Evolutionary conservation across 2,329 filamentous ascomycete species (phyloP), one percentile per base, ranked within the genome.

Genomic region (Cryphonectria carpinicola): DNA sequence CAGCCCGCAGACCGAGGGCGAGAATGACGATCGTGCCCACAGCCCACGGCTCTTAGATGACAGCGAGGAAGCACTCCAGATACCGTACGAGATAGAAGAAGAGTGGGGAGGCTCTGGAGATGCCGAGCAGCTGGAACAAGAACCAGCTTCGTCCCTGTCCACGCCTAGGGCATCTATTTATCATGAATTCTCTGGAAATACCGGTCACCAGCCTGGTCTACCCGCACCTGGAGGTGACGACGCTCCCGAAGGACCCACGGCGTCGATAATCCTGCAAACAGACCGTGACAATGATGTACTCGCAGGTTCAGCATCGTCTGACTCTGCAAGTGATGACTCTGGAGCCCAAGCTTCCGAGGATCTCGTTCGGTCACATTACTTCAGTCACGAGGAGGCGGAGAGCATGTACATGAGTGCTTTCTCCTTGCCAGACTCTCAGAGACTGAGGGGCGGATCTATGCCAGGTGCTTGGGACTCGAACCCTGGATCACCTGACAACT

Each of bases 361-460:
- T 71, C 66, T 68, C 6, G 80, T 86, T 3, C 82, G 88, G 73
- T 95, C 93, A 6, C 90, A 88, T 56, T 77, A 94, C 1, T 95
- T 92, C 76, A 93, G 88, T 49, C 92, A 94, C 71, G 92, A 94
- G 72, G 92, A 95, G 73, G 93, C 92, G 0, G 90, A 93, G 77
- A 96, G 93, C 78, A 93, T 97, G 90, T 97, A 96, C 76, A 91
- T 94, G 90, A 95, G 89, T 73, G 89, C 89, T 1, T 87, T 91
- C 66, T 91, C 89, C 2, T 81, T 86, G 37, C 78, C 80, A 1
- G 78, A 81, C 46, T 77, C 78, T 2, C 78, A 80, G 13, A 76
- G 76, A 56, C 52, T 77, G 25, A 76, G 66, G 22, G 74, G 74
- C 28, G 73, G 25, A 28, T 43, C 75, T 4, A 88, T 89, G 83